Conservation (phyloP, 148 eudicot species). For the Heliosperma pusillum region DNA sequence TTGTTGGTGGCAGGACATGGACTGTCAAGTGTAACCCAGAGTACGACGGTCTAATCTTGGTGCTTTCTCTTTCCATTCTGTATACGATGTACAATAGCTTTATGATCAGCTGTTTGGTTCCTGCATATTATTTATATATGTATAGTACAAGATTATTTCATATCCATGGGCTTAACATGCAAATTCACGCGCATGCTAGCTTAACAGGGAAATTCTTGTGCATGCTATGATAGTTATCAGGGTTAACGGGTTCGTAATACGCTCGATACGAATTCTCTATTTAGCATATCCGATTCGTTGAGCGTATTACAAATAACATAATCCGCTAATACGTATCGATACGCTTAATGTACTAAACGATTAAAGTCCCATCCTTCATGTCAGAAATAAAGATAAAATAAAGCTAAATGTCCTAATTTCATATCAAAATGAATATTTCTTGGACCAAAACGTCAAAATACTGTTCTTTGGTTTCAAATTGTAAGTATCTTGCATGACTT, state of each 20-base stretch:
- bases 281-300: not conserved
- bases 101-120: not conserved
- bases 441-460: too few relatives aligned
- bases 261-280: not conserved
- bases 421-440: not conserved
- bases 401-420: not conserved
- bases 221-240: constrained; percentile 12
- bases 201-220: not conserved
- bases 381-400: not conserved
- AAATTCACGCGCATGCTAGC: not conserved
- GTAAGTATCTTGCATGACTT: not conserved
- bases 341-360: not conserved
- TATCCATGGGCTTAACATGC: constrained; percentile 2
- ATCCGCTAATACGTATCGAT: not conserved
- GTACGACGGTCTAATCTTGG: constrained; percentile 77
- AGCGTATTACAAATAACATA: not conserved
- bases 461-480: not conserved
- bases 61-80: constrained; percentile 48
- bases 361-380: too few relatives aligned
- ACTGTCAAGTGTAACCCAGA: constrained; percentile 86
- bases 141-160: not conserved
- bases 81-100: not conserved
- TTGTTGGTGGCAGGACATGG: constrained; percentile 79
- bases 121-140: not conserved
- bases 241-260: too few relatives aligned